Evolutionary conservation across 176 grass and related monocot genomes (phyloP).

Genomic region (Carex pumila): DNA sequence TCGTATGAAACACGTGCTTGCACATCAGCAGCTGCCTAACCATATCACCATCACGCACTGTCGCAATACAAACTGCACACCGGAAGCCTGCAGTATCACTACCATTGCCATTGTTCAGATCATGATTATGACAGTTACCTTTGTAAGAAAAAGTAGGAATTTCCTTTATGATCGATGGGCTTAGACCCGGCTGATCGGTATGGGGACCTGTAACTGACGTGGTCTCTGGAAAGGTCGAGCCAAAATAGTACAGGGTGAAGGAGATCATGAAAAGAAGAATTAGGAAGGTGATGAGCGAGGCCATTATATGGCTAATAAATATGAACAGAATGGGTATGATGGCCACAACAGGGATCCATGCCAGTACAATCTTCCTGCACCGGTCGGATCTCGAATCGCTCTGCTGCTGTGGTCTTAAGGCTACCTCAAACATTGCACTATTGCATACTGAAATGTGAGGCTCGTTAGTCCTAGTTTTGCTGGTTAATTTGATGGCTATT

Average conservation of each 20-base stretch:
- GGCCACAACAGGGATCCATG: conserved; percentile 8
- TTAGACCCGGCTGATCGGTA: not conserved
- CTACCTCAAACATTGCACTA: conserved; percentile 5
- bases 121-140: not conserved
- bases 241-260: conserved; percentile 13
- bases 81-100: conserved; percentile 32
- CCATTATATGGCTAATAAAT: conserved; percentile 17
- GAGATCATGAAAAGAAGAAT: conserved; percentile 9
- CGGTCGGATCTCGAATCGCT: not conserved
- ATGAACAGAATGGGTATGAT: conserved; percentile 12
- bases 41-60: conserved; percentile 45
- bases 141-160: conserved; percentile 4
- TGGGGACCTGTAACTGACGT: no score
- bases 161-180: not conserved
- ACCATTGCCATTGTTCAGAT: not conserved
- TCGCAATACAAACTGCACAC: conserved; percentile 60
- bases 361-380: conserved; percentile 17
- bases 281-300: conserved; percentile 23
- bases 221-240: not conserved
- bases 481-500: not conserved
- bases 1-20: conserved; percentile 61
- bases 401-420: not conserved
- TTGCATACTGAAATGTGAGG: not conserved
- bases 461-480: not conserved
- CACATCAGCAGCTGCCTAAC: conserved; percentile 57